Conservation (phyloP, 257 asterid species). For the Solanum paucissectum region DNA sequence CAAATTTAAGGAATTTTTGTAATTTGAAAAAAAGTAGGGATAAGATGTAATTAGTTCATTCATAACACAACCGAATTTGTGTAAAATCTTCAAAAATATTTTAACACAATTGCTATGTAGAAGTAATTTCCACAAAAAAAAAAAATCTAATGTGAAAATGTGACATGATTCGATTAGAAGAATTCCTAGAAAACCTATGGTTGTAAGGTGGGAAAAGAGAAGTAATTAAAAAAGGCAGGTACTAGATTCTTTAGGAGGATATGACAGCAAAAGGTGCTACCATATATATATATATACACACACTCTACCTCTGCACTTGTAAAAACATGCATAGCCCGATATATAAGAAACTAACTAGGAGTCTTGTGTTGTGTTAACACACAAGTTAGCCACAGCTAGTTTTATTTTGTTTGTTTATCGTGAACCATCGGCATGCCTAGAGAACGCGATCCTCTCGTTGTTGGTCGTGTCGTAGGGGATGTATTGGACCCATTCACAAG, state of each 20-base stretch:
- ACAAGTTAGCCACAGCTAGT: not conserved
- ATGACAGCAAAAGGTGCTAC: not conserved
- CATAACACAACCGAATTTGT: too few relatives aligned
- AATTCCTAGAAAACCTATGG: not conserved
- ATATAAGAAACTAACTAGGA: not conserved
- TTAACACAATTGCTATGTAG: not conserved
- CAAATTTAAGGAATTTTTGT: too few relatives aligned
- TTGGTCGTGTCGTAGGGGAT: constrained; percentile 63
- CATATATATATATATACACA: not conserved
- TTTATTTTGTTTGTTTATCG: not conserved
- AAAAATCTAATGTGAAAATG: not conserved
- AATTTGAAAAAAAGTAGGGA: too few relatives aligned
- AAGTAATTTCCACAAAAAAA: not conserved
- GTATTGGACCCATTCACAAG: constrained; percentile 57
- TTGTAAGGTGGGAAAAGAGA: not conserved
- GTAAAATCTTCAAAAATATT: not conserved
- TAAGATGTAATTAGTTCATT: too few relatives aligned
- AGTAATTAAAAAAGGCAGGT: not conserved
- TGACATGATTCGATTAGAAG: not conserved
- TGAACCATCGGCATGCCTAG: constrained; percentile 23
- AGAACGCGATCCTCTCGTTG: constrained; percentile 48
- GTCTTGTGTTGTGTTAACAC: not conserved
- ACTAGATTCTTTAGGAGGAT: not conserved
- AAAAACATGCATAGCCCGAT: not conserved
- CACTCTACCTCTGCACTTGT: not conserved